Base-by-base conservation (phyloP, 352 stramenopile genomes). In the Phytophthora hibernalis region DNA sequence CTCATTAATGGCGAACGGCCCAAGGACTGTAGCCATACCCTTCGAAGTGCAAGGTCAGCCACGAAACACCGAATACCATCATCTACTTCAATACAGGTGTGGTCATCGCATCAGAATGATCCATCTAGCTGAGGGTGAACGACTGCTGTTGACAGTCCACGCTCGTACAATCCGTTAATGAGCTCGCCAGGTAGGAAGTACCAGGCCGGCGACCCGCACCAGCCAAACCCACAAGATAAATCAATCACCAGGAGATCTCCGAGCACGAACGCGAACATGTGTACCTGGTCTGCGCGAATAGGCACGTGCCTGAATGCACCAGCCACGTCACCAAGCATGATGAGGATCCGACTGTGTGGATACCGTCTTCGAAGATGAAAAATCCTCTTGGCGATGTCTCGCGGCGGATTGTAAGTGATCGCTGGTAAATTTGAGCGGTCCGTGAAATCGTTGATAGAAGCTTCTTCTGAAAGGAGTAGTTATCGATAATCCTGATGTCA, bases 241-340 rank as follows among this genome's bases (percentile, higher is more conserved):
- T 49, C 33, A 49, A 58, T 61, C 5, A 61, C 42, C 26, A 61
- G 6, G 7, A 43, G 9, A 6, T 38, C 54, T 15, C 49, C 54
- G 12, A 61, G 18, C 6, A 44, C 28, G 12, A 61, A 61, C 8
- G 54, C 54, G 33, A 61, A 61, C 54, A 61, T 61, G 30, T 61
- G 26, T 0, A 28, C 37, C 9, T 37, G 37, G 28, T 61, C 24
- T 13, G 18, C 54, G 22, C 48, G 16, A 24, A 58, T 38, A 4
- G 51, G 33, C 51, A 58, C 51, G 28, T 61, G 54, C 18, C 54
- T 9, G 18, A 51, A 45, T 20, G 54, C 54, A 31, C 54, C 54
- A 13, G 54, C 22, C 22, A 61, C 54, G 12, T 61, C 54, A 1
- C 37, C 54, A 3, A 61, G 54, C 54, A 61, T 61, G 13, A 61